Percentiles rank a stretch among this genome's conserved stretches.
Conservation (phyloP, 805 yeast genomes). For the Nakazawaea sp. region DNA sequence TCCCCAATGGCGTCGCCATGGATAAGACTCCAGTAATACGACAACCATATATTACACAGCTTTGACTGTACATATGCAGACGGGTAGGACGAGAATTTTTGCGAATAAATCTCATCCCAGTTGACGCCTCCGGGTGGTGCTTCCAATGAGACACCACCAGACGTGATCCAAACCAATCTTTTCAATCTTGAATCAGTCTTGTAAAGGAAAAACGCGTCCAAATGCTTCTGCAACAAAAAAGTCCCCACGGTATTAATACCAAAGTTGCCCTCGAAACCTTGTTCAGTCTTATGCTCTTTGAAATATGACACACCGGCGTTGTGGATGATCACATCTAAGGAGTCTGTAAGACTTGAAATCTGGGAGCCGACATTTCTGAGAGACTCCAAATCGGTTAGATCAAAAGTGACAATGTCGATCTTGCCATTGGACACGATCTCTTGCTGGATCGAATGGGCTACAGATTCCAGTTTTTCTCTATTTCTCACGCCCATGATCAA, state of each 20-base stretch:
- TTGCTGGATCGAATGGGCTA: constrained; percentile 1
- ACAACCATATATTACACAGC: too few species aligned
- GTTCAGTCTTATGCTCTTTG: constrained; percentile 25
- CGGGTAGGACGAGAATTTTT: too few species aligned
- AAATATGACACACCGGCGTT: constrained; percentile 35
- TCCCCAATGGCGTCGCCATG: too few species aligned
- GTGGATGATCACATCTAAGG: constrained; percentile 29
- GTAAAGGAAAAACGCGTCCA: constrained; percentile 30
- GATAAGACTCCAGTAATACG: too few species aligned
- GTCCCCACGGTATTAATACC: constrained; percentile 43
- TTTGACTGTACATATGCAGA: too few species aligned
- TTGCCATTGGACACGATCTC: constrained; percentile 13
- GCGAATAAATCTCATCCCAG: too few species aligned
- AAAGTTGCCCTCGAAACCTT: constrained; percentile 38
- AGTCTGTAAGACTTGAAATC: constrained; percentile 18
- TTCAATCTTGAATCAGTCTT: constrained; percentile 15
- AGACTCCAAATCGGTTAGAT: constrained; percentile 34
- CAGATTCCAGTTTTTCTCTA: constrained; percentile 13
- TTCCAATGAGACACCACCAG: constrained; percentile 15
- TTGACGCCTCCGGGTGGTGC: constrained; percentile 1
- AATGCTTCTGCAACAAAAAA: constrained; percentile 31
- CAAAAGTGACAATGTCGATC: constrained; percentile 21
- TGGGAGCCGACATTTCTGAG: constrained; percentile 29
- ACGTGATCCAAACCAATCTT: constrained; percentile 40
- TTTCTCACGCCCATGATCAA: constrained; percentile 1